Evolutionary conservation across 345 rosid species (phyloP), one percentile per base, ranked within the genome.

Genomic region (Acer saccharum): DNA sequence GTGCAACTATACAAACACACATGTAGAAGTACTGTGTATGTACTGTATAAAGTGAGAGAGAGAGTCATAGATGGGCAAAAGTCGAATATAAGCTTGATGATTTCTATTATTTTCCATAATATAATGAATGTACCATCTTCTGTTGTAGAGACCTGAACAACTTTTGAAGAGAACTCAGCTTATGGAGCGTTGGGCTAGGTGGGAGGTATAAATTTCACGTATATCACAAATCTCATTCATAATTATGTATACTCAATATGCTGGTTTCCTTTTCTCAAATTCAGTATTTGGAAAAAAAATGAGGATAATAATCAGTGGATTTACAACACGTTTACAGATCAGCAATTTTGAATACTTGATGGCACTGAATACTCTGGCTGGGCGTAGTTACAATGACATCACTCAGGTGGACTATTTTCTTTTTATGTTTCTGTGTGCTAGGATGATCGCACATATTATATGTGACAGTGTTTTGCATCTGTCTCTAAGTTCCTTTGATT

Each of bases 151-250:
- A 82, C 98, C 98, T 73, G 98, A 96, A 63, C 98, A 94, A 86
- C 98, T 96, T 84, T 78, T 96, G 79, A 91, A 89, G 84, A 91
- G 99, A 84, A 92, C 97, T 77, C 97, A 91, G 76, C 88, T 96
- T 67, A 96, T 88, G 98, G 99, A 96, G 85, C 94, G 94, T 68
- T 96, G 99, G 99, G 98, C 98, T 77, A 92, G 98, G 83, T 91
- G 97, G 94, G 99, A 96, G 99, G 99, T 96, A 91, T 76, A 74
- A 52, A 64, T 65, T 76, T 74, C 16, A 71, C 27, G 39, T 4
- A 35, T 18, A 27, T 76, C 68, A 29, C 66, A 63, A 75, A 55
- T 78, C 71, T 68, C 55, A 52, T 20, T 72, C 74, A 9, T 73
- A 72, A 50, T 75, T 76, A 35, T 69, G 48, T 39, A 18, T 64